Evolutionary conservation across 805 yeast genomes (phyloP), one percentile per base, ranked within the genome.

Genomic region (Candida nitratophila): DNA sequence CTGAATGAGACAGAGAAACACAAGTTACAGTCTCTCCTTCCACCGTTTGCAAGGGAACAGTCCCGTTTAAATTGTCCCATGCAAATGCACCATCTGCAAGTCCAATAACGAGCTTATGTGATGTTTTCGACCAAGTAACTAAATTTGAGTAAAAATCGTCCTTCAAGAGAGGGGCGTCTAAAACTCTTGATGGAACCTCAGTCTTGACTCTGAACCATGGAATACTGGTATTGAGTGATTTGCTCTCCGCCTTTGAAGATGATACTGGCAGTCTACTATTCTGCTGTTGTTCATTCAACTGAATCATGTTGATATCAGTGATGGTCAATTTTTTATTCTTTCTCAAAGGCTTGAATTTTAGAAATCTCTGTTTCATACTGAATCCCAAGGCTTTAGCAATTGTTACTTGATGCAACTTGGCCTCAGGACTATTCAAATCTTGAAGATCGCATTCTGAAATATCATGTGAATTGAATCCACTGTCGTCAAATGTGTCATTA

Each of bases 101-200:
- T 0, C 90, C 96, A 1, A 87, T 87, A 0, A 82, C 81, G 0
- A 86, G 64, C 21, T 65, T 66, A 36, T 69, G 70, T 1, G 77
- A 62, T 15, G 51, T 52, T 8, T 56, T 57, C 0, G 89, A 78
- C 95, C 95, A 87, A 5, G 87, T 74, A 0, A 87, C 73, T 44
- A 85, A 65, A 55, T 85, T 85, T 1, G 86, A 73, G 60, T 87
- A 88, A 55, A 81, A 87, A 57, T 88, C 95, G 59, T 86, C 82
- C 47, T 83, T 65, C 43, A 87, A 60, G 2, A 79, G 78, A 0
- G 89, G 89, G 0, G 93, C 90, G 55, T 77, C 83, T 17, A 81
- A 59, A 0, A 79, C 78, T 47, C 74, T 68, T 49, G 61, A 75
- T 0, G 82, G 76, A 17, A 63, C 61, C 21, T 65, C 69, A 2